phyloP scores from a whole-genome alignment of 2,329 filamentous ascomycete genomes.

The Mollisia scopiformis region DNA sequence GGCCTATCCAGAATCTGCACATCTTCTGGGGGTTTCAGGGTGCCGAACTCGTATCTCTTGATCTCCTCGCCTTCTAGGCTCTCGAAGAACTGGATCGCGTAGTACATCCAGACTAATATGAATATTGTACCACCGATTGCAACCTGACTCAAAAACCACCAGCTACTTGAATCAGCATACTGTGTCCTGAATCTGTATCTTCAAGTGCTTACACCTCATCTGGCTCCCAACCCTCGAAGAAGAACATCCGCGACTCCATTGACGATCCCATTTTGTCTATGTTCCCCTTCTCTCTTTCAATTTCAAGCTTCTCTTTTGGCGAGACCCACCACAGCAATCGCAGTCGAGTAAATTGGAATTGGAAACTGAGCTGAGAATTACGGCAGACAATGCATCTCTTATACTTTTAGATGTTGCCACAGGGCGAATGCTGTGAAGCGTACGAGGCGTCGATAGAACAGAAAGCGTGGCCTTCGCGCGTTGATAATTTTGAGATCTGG shows the following conservation, averaged over 20 bases:
- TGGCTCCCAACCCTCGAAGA: constrained; percentile 25
- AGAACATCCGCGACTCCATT: constrained; percentile 2
- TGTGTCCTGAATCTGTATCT: background rate
- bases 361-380: background rate
- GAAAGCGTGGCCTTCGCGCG: constrained; percentile 6
- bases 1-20: constrained; percentile 61
- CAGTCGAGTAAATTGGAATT: background rate
- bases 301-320: background rate
- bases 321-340: background rate
- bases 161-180: constrained; percentile 22
- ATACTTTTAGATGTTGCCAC: background rate
- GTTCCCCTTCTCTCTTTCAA: background rate
- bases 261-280: constrained; percentile 4
- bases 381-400: background rate
- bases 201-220: constrained; percentile 27
- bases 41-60: constrained; percentile 61
- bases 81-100: constrained; percentile 22
- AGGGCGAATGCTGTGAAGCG: background rate
- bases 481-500: constrained; percentile 25
- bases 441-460: background rate
- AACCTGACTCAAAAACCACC: constrained; percentile 20
- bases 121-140: constrained; percentile 24
- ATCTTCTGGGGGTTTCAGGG: constrained; percentile 63
- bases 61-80: constrained; percentile 41
- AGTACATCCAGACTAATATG: constrained; percentile 29